These are phyloP conservation scores for Taxillus chinensis DNA, from an alignment of 164 flowering plant genomes.

Conservation along the genomic window DNA sequence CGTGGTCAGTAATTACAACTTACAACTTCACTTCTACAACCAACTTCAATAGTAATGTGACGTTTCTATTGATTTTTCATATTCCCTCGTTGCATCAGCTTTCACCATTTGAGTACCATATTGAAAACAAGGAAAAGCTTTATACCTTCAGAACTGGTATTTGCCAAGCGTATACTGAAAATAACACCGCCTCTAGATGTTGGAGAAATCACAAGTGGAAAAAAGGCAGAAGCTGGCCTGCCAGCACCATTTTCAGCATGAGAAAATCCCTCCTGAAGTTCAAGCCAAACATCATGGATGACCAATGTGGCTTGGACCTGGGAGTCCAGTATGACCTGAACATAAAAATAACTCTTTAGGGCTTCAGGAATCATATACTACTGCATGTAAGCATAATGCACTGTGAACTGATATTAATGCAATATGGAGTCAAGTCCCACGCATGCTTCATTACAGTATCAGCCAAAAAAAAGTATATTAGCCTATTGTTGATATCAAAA, in stretches of 20 bases:
- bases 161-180: slow-evolving; percentile 59
- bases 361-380: neutral
- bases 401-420: too few species aligned
- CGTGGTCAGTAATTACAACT: too few species aligned
- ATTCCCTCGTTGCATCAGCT: too few species aligned
- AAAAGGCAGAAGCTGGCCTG: slow-evolving; percentile 66
- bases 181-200: slow-evolving; percentile 72
- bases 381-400: too few species aligned
- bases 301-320: slow-evolving; percentile 83
- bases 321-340: slow-evolving; percentile 77
- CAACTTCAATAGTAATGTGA: too few species aligned
- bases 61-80: too few species aligned
- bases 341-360: slow-evolving; percentile 5
- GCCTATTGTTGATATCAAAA: too few species aligned
- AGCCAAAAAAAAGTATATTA: too few species aligned
- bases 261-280: slow-evolving; percentile 90
- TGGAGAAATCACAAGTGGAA: slow-evolving; percentile 74
- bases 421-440: too few species aligned
- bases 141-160: slow-evolving; percentile 37
- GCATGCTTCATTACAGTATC: too few species aligned
- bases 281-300: slow-evolving; percentile 87
- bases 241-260: slow-evolving; percentile 61
- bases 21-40: too few species aligned
- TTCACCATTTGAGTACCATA: neutral
- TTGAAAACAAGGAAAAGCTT: neutral